phyloP scores from a whole-genome alignment of 2,329 filamentous ascomycete genomes.

The Trichoderma sp. region DNA sequence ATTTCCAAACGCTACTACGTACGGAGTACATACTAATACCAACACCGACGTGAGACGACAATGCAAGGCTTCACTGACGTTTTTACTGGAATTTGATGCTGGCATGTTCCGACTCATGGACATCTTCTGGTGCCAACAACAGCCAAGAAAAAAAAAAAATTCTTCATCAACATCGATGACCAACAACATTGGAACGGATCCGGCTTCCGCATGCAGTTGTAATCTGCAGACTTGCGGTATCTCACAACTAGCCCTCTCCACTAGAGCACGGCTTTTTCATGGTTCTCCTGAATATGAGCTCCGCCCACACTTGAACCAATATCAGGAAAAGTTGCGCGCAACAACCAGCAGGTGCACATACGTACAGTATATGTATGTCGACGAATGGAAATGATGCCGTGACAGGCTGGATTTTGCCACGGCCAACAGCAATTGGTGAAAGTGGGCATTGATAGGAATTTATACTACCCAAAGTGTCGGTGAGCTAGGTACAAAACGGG shows the following conservation, averaged over 20 bases:
- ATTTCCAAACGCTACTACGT: neutral
- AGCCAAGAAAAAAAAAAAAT: neutral
- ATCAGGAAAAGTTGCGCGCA: neutral
- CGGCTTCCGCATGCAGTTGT: neutral
- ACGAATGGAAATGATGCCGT: neutral
- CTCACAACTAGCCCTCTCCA: neutral
- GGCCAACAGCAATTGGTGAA: neutral
- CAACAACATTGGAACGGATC: neutral
- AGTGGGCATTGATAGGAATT: neutral
- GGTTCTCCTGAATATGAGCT: neutral
- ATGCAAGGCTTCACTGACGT: neutral
- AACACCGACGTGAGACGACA: too few species aligned
- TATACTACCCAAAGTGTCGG: neutral
- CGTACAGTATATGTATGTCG: too few species aligned
- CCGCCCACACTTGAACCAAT: neutral
- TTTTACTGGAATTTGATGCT: neutral
- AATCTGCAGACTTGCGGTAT: conserved; percentile 1
- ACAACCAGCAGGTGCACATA: neutral
- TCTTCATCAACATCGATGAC: neutral
- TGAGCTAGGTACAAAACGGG: neutral
- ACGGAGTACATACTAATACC: too few species aligned
- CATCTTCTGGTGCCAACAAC: neutral
- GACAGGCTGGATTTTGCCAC: neutral
- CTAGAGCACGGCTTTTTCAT: neutral
- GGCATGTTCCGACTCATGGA: neutral